A percentile compares a stretch with the other conserved stretches of the same genome.
phyloP scores from a whole-genome alignment of 192 early-diverging fungal species.

The Linderina pennispora region DNA sequence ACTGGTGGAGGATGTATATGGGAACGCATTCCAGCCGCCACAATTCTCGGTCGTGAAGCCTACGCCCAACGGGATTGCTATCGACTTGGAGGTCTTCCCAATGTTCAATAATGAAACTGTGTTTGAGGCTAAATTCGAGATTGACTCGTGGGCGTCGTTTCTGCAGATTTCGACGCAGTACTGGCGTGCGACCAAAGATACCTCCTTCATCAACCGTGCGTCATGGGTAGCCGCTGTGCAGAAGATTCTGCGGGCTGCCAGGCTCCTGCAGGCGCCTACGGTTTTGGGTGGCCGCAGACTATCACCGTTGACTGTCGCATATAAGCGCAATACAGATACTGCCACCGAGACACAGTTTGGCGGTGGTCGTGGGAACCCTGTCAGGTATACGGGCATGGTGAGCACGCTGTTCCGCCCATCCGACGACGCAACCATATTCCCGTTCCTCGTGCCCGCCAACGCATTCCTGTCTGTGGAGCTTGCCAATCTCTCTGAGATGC shows the following conservation, averaged over 20 bases:
- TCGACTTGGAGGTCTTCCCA: conserved; percentile 14
- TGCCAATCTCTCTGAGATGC: conserved; percentile 31
- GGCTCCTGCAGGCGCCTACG: conserved; percentile 34
- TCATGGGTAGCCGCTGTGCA: conserved; percentile 50
- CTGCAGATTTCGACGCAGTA: conserved; percentile 51
- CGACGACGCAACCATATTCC: conserved; percentile 35
- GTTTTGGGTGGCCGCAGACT: conserved; percentile 5
- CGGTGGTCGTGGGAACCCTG: conserved; percentile 29
- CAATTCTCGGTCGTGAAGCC: conserved; percentile 26
- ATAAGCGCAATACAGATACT: conserved; percentile 7
- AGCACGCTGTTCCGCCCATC: conserved; percentile 35
- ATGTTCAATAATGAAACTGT: conserved; percentile 19
- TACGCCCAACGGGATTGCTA: conserved; percentile 20
- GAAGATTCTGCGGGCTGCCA: conserved; percentile 32
- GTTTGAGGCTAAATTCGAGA: conserved; percentile 60
- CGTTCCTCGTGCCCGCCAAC: conserved; percentile 42
- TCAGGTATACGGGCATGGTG: conserved; percentile 38
- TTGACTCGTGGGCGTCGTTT: conserved; percentile 64
- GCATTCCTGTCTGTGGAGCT: conserved; percentile 56
- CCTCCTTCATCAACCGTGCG: conserved; percentile 19
- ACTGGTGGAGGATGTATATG: conserved; percentile 41
- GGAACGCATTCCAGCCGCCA: conserved; percentile 63
- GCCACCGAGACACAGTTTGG: conserved; percentile 43
- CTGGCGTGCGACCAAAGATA: conserved; percentile 47
- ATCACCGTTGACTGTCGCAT: conserved; percentile 9